These are phyloP conservation scores for Avena insularis DNA, from an alignment of 176 grass and related monocot species.

Conservation along the genomic window DNA sequence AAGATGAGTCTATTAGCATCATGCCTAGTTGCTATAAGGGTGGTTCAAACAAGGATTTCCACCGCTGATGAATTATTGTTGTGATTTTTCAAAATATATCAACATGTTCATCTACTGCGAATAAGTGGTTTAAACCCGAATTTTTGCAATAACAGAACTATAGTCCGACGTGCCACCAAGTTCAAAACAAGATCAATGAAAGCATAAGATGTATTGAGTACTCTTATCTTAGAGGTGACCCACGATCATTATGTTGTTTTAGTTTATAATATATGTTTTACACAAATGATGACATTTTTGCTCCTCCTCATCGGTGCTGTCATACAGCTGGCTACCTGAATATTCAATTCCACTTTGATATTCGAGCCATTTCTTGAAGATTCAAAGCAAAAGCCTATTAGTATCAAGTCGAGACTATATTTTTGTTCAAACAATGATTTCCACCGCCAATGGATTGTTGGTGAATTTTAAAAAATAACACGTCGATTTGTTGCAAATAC, in stretches of 20 bases:
- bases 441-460: no score
- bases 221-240: neutral
- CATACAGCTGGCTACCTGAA: neutral
- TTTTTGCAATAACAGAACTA: neutral
- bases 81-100: neutral
- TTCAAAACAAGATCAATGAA: neutral
- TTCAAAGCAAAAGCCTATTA: neutral
- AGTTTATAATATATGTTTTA: neutral
- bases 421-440: neutral
- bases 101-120: neutral
- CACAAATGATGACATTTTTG: neutral
- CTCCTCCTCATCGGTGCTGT: neutral
- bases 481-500: neutral
- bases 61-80: no score
- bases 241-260: neutral
- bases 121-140: neutral
- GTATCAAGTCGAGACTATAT: neutral
- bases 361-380: neutral
- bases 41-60: neutral
- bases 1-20: neutral
- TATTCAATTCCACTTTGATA: neutral
- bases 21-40: neutral
- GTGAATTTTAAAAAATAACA: neutral
- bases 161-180: neutral
- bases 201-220: neutral